Conservation (phyloP, 768 basidiomycete genomes). For the Crepidotus variabilis region DNA sequence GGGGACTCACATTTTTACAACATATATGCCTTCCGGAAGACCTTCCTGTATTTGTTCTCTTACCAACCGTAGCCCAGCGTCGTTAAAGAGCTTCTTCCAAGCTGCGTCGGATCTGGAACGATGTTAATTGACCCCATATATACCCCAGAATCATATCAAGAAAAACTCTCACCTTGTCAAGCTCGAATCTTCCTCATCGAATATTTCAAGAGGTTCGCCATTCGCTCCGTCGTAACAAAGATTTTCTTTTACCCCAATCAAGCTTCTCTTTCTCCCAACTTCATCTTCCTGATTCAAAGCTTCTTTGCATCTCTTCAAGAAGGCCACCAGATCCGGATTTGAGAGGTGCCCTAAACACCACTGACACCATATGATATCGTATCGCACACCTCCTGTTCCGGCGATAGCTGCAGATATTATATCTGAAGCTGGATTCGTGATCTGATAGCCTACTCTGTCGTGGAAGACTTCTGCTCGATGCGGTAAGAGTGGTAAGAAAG, state of each 20-base stretch:
- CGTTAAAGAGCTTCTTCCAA: slow-evolving; percentile 73
- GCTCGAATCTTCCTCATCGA: slow-evolving; percentile 88
- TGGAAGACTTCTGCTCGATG: slow-evolving; percentile 42
- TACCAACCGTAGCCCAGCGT: slow-evolving; percentile 70
- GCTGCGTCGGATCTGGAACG: slow-evolving; percentile 69
- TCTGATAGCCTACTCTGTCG: slow-evolving; percentile 66
- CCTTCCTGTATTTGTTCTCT: slow-evolving; percentile 79
- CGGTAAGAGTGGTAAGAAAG: slow-evolving; percentile 64
- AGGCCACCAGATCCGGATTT: slow-evolving; percentile 71
- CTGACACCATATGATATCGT: slow-evolving; percentile 95
- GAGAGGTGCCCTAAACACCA: slow-evolving; percentile 93
- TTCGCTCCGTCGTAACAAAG: slow-evolving; percentile 57
- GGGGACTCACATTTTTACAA: slow-evolving; percentile 75
- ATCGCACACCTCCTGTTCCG: slow-evolving; percentile 38
- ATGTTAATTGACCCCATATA: slow-evolving; percentile 5
- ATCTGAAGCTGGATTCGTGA: slow-evolving; percentile 37
- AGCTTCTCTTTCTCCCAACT: slow-evolving; percentile 27
- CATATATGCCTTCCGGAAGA: slow-evolving; percentile 75
- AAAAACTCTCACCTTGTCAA: slow-evolving; percentile 64
- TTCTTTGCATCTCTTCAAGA: slow-evolving; percentile 60
- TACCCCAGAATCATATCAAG: not conserved
- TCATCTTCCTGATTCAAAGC: slow-evolving; percentile 44
- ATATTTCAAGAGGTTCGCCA: slow-evolving; percentile 49
- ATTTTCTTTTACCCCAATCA: slow-evolving; percentile 94
- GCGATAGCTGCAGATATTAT: slow-evolving; percentile 19